Conservation (phyloP, 2,329 filamentous ascomycete genomes). For the Phoma sp. region DNA sequence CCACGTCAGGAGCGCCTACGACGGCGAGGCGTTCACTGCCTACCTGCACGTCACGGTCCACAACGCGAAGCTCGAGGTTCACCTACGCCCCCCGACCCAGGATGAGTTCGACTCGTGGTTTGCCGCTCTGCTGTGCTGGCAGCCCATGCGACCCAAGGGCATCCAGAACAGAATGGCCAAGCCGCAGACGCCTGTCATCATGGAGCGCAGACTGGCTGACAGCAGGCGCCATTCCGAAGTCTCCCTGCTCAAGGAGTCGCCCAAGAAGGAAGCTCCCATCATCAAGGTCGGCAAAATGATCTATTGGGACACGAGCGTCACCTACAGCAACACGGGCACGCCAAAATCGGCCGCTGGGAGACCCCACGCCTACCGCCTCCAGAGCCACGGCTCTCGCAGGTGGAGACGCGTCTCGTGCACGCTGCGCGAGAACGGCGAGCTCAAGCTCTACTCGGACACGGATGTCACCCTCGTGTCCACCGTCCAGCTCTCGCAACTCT, state of each 20-base stretch:
- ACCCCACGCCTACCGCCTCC: conserved; percentile 61
- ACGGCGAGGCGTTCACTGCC: conserved; percentile 56
- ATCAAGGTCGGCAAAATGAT: conserved; percentile 80
- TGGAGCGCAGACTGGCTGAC: conserved; percentile 46
- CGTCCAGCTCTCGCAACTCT: conserved; percentile 87
- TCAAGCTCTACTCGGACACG: conserved; percentile 87
- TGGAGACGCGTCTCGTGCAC: conserved; percentile 94
- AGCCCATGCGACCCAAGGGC: conserved; percentile 70
- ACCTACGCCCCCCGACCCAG: conserved; percentile 68
- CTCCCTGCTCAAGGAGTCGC: conserved; percentile 68
- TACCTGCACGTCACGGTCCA: conserved; percentile 60
- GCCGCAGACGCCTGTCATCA: conserved; percentile 51
- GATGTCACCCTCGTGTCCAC: conserved; percentile 81
- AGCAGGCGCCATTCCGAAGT: conserved; percentile 58
- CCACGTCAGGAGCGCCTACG: conserved; percentile 63
- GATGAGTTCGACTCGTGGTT: conserved; percentile 81
- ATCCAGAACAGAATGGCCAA: conserved; percentile 61
- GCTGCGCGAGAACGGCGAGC: conserved; percentile 90
- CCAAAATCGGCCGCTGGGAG: conserved; percentile 46
- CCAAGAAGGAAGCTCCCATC: conserved; percentile 74
- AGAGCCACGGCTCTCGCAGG: conserved; percentile 64
- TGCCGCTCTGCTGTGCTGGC: conserved; percentile 81
- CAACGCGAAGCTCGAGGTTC: conserved; percentile 64
- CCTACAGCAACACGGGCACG: conserved; percentile 55
- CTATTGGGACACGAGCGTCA: conserved; percentile 72